Base-by-base conservation (phyloP, 2,329 filamentous ascomycete genomes). In the Tympanopsis confertula region DNA sequence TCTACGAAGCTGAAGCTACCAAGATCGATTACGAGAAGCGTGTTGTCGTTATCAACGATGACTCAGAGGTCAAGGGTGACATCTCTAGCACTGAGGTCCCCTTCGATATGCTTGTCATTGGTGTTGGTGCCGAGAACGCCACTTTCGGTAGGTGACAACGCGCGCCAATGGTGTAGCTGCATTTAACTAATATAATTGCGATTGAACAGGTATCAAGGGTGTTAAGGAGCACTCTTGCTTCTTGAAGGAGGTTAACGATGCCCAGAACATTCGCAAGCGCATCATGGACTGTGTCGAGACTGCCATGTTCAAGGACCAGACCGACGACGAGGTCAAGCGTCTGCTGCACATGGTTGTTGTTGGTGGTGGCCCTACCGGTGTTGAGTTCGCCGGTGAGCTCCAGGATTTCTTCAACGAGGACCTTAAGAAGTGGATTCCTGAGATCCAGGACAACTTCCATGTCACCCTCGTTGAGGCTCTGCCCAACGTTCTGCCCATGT, bases 241-340 rank as follows among this genome's bases (percentile, higher is more conserved):
- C 75, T 66, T 98, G 58, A 98, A 98, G 74, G 93, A 98, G 67
- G 94, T 98, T 55, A 78, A 74, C 47, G 93, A 98, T 59, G 91
- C 91, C 41, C 91, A 98, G 65, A 76, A 78, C 55, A 98, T 98
- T 57, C 86, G 91, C 56, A 95, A 89, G 72, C 87, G 86, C 64
- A 95, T 98, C 63, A 98, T 98, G 91, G 91, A 98, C 68, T 98
- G 91, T 60, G 88, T 94, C 50, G 91, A 98, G 68, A 95, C 89
- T 24, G 91, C 91, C 38, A 89, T 86, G 44, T 95, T 98, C 81
- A 96, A 96, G 75, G 89, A 87, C 56, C 91, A 98, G 67, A 71
- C 75, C 26, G 67, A 74, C 13, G 86, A 91, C 47, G 93, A 98
- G 65, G 69, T 94, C 56, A 82, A 93, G 68, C 86, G 91, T 49